Evolutionary conservation across 1,139 yeast species (phyloP).

Genomic region (Blastobotrys buckinghamii): DNA sequence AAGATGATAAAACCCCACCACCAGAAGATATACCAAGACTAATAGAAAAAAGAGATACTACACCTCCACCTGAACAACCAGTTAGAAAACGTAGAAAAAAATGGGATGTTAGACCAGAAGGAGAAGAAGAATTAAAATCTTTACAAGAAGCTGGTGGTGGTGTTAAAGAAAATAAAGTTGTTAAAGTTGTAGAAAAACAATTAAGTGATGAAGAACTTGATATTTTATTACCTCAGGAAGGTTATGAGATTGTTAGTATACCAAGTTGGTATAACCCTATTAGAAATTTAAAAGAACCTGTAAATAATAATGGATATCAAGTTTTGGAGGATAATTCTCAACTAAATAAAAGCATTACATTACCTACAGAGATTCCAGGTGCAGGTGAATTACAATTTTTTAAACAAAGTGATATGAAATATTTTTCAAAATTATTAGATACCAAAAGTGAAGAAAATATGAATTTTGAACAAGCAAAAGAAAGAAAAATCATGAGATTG

Average conservation of each 20-base stretch:
- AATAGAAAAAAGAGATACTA: background rate
- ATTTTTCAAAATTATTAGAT: constrained; percentile 59
- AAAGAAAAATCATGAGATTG: constrained; percentile 56
- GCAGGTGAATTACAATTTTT: constrained; percentile 58
- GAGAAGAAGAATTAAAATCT: constrained; percentile 4
- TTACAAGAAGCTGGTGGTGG: constrained; percentile 7
- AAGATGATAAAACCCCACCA: constrained; percentile 27
- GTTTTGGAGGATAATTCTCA: constrained; percentile 30
- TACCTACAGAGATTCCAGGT: constrained; percentile 59
- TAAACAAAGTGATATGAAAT: constrained; percentile 64
- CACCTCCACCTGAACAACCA: constrained; percentile 7
- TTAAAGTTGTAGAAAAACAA: background rate
- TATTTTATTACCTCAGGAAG: constrained; percentile 47
- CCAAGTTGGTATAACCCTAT: constrained; percentile 45
- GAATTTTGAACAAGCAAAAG: constrained; percentile 50
- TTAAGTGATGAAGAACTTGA: constrained; percentile 45
- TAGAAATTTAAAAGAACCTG: constrained; percentile 18
- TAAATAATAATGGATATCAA: constrained; percentile 30
- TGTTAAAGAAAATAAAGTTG: background rate
- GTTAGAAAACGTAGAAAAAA: constrained; percentile 24
- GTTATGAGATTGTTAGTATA: constrained; percentile 43
- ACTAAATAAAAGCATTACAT: constrained; percentile 24
- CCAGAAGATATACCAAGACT: constrained; percentile 16
- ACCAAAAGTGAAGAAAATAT: constrained; percentile 34
- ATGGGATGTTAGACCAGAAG: constrained; percentile 37